These are phyloP conservation scores for Lentinula aciculospora DNA, from an alignment of 768 basidiomycete species.

Conservation along the genomic window DNA sequence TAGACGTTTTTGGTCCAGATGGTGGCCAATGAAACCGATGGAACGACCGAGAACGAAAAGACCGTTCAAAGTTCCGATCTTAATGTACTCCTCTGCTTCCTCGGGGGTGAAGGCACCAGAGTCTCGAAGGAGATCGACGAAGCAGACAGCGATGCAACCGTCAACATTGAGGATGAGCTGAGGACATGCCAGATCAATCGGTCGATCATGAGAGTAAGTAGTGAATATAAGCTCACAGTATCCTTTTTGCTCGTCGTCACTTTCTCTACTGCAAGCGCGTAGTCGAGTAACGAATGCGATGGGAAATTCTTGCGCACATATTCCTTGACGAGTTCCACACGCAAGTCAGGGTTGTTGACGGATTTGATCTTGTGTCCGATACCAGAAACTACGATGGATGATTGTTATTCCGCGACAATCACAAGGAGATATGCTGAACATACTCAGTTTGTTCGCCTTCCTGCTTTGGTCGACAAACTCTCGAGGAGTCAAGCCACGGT, in stretches of 20 bases:
- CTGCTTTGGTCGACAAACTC: slow-evolving; percentile 95
- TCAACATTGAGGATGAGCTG: slow-evolving; percentile 95
- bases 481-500: slow-evolving; percentile 91
- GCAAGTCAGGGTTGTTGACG: slow-evolving; percentile 91
- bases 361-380: slow-evolving; percentile 99
- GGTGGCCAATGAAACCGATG: slow-evolving; percentile 97
- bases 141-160: slow-evolving; percentile 92
- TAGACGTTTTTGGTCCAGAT: slow-evolving; percentile 94
- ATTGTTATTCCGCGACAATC: background rate
- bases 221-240: slow-evolving; percentile 45
- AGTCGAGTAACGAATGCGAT: slow-evolving; percentile 86
- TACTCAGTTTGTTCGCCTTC: slow-evolving; percentile 91
- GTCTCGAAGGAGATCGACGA: slow-evolving; percentile 90
- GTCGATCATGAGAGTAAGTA: slow-evolving; percentile 1
- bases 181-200: background rate
- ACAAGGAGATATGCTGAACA: slow-evolving; percentile 22
- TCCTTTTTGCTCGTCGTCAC: slow-evolving; percentile 98
- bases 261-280: slow-evolving; percentile 94
- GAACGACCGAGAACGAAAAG: slow-evolving; percentile 96
- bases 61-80: slow-evolving; percentile 93
- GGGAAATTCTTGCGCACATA: slow-evolving; percentile 97
- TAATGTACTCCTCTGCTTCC: slow-evolving; percentile 97
- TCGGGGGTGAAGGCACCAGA: slow-evolving; percentile 92
- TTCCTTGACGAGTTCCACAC: slow-evolving; percentile 92
- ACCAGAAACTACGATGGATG: slow-evolving; percentile 64